phyloP scores from a whole-genome alignment of 352 stramenopile genomes.

The Stramenopiles sp. region DNA sequence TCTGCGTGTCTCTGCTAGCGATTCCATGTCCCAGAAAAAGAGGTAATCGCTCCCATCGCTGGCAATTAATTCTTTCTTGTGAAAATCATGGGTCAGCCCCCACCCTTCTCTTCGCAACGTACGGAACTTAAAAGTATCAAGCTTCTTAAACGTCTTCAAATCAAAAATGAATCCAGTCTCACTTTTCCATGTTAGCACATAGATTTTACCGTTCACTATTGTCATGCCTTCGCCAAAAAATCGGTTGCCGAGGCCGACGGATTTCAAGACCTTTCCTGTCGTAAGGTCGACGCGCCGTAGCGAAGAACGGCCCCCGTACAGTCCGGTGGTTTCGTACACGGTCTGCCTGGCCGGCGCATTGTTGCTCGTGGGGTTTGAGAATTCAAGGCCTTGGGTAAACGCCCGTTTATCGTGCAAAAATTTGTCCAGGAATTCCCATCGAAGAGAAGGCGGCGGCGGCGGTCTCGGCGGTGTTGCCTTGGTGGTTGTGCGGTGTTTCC shows the following conservation, averaged over 20 bases:
- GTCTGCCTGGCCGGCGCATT: too few relatives aligned
- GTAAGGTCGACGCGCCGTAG: neutral
- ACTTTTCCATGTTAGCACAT: conserved; percentile 73
- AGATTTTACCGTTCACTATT: conserved; percentile 44
- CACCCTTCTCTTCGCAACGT: conserved; percentile 69
- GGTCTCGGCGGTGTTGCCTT: neutral
- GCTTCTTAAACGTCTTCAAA: conserved; percentile 32
- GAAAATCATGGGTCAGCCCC: conserved; percentile 72
- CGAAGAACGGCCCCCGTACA: neutral
- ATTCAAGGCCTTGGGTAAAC: neutral
- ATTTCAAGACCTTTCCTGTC: neutral
- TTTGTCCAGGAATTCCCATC: neutral
- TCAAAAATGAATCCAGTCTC: conserved; percentile 64
- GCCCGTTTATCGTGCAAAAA: neutral
- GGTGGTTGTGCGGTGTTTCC: neutral
- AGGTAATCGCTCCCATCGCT: conserved; percentile 65
- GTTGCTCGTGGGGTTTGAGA: too few relatives aligned
- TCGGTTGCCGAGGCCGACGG: neutral
- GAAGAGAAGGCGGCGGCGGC: neutral
- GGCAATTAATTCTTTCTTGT: conserved; percentile 51
- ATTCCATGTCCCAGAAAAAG: conserved; percentile 66
- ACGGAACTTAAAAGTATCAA: conserved; percentile 41
- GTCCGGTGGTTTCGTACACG: neutral
- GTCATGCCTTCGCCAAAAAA: conserved; percentile 76
- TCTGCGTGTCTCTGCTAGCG: conserved; percentile 41